Conservation (phyloP, 805 yeast genomes). For the Debaryomyces prosopidis region DNA sequence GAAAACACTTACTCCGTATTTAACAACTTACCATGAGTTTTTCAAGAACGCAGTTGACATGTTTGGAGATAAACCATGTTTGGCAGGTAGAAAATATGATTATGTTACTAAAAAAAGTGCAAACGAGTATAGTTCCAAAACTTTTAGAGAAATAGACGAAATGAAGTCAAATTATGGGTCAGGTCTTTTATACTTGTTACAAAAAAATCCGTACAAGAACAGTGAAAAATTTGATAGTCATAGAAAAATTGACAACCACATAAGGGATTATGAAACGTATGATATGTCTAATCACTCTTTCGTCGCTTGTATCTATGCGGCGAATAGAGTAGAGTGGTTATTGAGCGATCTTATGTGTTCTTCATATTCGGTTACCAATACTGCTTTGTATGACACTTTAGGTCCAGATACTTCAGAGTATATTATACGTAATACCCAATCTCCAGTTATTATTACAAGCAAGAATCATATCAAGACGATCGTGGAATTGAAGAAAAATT, state of each 20-base stretch:
- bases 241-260: constrained; percentile 18
- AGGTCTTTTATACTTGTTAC: constrained; percentile 32
- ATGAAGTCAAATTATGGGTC: constrained; percentile 37
- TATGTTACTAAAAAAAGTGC: constrained; percentile 10
- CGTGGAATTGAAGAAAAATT: constrained; percentile 42
- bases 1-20: constrained; percentile 15
- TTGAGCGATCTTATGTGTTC: constrained; percentile 37
- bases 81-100: constrained; percentile 22
- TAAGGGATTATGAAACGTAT: constrained; percentile 13
- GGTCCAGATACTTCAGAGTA: constrained; percentile 35
- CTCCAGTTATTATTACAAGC: constrained; percentile 53
- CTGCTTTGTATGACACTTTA: constrained; percentile 43
- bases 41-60: constrained; percentile 19
- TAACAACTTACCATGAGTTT: constrained; percentile 22
- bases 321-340: constrained; percentile 39
- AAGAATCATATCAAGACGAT: constrained; percentile 49
- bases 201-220: constrained; percentile 22
- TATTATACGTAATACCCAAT: constrained; percentile 34
- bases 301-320: constrained; percentile 31
- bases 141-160: constrained; percentile 31
- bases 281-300: constrained; percentile 21
- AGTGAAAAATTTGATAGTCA: constrained; percentile 10
- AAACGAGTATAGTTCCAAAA: constrained; percentile 11
- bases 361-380: constrained; percentile 33
- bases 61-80: constrained; percentile 19